phyloP scores from a whole-genome alignment of 257 asterid genomes.

The Echium plantagineum region DNA sequence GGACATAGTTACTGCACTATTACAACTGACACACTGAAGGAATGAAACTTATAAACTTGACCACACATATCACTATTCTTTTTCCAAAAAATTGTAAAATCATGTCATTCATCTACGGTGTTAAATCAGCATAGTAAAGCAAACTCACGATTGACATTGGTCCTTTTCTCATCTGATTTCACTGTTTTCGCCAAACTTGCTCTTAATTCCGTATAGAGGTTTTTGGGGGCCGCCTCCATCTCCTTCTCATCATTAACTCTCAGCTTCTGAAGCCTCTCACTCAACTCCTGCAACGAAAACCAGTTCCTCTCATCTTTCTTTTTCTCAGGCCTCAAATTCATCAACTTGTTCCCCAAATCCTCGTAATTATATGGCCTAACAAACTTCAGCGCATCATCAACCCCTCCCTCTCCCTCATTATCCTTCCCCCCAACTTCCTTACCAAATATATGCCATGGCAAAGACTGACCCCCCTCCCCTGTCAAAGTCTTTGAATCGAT shows the following conservation, averaged over 20 bases:
- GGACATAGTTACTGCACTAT: too few species aligned
- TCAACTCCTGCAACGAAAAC: constrained; percentile 67
- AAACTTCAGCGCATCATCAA: constrained; percentile 2
- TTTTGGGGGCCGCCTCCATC: neutral
- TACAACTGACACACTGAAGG: too few species aligned
- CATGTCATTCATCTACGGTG: too few species aligned
- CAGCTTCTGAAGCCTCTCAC: constrained; percentile 40
- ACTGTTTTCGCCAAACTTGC: neutral
- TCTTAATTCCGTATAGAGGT: neutral
- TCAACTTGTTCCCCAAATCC: constrained; percentile 55
- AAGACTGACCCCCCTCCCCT: neutral
- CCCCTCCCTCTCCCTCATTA: constrained; percentile 1
- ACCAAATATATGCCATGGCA: constrained; percentile 5
- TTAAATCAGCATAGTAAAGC: too few species aligned
- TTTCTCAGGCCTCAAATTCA: constrained; percentile 49
- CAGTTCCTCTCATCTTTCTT: constrained; percentile 33
- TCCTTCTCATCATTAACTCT: constrained; percentile 28
- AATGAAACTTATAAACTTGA: too few species aligned
- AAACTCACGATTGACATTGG: too few species aligned
- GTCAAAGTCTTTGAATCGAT: constrained; percentile 2
- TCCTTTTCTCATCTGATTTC: neutral
- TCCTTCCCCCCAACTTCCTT: constrained; percentile 5
- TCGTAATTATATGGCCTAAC: constrained; percentile 10
- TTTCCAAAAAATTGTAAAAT: too few species aligned
- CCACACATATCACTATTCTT: too few species aligned